These are phyloP conservation scores for Eragrostis nindensis DNA, from an alignment of 176 grass and related monocot genomes.

Conservation along the genomic window DNA sequence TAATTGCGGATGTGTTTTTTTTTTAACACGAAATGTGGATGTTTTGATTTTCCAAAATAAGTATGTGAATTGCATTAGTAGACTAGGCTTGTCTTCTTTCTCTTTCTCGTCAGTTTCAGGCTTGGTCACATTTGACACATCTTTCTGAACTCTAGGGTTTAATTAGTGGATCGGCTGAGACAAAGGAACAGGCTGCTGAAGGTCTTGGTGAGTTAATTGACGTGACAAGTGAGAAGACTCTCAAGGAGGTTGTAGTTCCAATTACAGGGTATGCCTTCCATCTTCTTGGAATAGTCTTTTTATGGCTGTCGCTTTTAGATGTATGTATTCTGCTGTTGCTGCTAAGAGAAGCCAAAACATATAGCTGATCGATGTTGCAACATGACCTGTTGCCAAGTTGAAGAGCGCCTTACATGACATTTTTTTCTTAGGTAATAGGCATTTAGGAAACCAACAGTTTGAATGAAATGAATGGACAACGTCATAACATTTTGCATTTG, in stretches of 20 bases:
- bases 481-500: not conserved
- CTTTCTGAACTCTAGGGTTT: slow-evolving; percentile 73
- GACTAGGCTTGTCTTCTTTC: slow-evolving; percentile 8
- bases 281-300: slow-evolving; percentile 32
- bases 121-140: slow-evolving; percentile 29
- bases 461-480: not conserved
- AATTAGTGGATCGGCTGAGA: slow-evolving; percentile 92
- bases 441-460: not conserved
- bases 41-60: slow-evolving; percentile 14
- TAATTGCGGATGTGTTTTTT: not conserved
- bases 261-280: slow-evolving; percentile 82
- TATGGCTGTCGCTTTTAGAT: not conserved
- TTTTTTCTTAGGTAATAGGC: not conserved
- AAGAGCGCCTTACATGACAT: not conserved
- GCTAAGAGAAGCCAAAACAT: slow-evolving; percentile 2
- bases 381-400: not conserved
- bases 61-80: slow-evolving; percentile 19
- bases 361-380: not conserved
- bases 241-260: slow-evolving; percentile 91
- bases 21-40: too few species aligned
- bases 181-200: slow-evolving; percentile 89
- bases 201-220: slow-evolving; percentile 97
- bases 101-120: not conserved
- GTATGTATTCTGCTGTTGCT: not conserved
- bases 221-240: slow-evolving; percentile 86